Conservation (phyloP, 2,329 filamentous ascomycete species). For the Botrytis elliptica region DNA sequence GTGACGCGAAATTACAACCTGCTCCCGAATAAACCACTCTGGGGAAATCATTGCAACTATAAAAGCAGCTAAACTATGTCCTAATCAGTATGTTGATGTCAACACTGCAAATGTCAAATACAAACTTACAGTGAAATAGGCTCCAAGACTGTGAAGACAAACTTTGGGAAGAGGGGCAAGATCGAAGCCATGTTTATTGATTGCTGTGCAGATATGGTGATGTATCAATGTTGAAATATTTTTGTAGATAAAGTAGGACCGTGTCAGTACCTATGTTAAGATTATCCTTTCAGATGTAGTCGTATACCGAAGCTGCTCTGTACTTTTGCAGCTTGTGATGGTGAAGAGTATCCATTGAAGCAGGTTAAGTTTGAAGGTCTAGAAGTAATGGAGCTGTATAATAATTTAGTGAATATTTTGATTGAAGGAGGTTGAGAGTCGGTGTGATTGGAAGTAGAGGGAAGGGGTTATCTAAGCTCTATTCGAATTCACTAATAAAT, state of each 20-base stretch:
- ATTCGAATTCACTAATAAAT: background rate
- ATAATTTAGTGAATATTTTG: background rate
- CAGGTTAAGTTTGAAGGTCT: background rate
- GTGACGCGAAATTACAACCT: conserved; percentile 48
- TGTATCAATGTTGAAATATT: background rate
- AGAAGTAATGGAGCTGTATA: background rate
- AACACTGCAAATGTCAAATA: conserved; percentile 3
- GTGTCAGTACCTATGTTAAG: background rate
- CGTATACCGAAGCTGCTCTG: background rate
- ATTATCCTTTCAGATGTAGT: background rate
- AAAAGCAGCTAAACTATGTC: conserved; percentile 56
- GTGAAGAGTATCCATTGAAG: background rate
- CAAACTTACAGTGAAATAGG: conserved; percentile 28
- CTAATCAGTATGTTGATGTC: conserved; percentile 15
- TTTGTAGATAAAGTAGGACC: background rate
- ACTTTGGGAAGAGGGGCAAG: conserved; percentile 61
- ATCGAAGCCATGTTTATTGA: conserved; percentile 54
- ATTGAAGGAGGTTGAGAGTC: background rate
- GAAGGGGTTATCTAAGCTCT: background rate
- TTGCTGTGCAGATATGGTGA: background rate
- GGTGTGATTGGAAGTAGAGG: background rate
- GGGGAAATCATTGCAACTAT: conserved; percentile 55
- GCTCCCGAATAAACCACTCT: conserved; percentile 62
- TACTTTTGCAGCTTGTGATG: background rate
- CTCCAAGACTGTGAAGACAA: conserved; percentile 62